These are phyloP conservation scores for Lepidium sativum DNA, from an alignment of 345 rosid species.

Conservation along the genomic window DNA sequence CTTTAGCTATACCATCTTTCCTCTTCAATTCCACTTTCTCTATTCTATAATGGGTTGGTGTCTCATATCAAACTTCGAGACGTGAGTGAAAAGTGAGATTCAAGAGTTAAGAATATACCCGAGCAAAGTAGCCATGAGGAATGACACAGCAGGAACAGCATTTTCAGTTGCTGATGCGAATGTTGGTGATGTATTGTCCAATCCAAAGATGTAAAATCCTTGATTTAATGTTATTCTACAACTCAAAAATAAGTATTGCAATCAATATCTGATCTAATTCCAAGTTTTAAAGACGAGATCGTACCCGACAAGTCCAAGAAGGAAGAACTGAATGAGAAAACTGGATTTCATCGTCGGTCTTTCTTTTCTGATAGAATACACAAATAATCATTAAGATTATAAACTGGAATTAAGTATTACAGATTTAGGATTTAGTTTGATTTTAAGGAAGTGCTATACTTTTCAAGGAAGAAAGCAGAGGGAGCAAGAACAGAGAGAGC, in stretches of 20 bases:
- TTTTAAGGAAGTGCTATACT: slow-evolving; percentile 21
- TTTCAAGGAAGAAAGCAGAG: slow-evolving; percentile 54
- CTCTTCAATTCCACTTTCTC: slow-evolving; percentile 43
- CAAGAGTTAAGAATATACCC: slow-evolving; percentile 28
- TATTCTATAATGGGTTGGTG: slow-evolving; percentile 30
- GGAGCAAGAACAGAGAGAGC: slow-evolving; percentile 55
- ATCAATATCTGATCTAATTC: too few relatives aligned
- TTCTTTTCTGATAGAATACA: slow-evolving; percentile 35
- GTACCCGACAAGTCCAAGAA: slow-evolving; percentile 62
- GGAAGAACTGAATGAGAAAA: slow-evolving; percentile 48
- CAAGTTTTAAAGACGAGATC: neutral
- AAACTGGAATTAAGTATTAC: neutral
- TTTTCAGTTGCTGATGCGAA: slow-evolving; percentile 70
- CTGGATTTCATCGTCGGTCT: slow-evolving; percentile 36
- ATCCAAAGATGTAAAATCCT: slow-evolving; percentile 54
- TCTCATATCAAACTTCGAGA: neutral
- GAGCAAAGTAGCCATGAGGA: slow-evolving; percentile 48
- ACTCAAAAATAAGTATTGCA: too few relatives aligned
- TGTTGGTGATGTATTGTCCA: slow-evolving; percentile 59
- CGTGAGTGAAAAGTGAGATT: neutral
- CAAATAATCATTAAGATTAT: neutral
- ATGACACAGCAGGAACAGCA: slow-evolving; percentile 62
- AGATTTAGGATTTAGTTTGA: neutral
- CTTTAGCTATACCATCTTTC: slow-evolving; percentile 55
- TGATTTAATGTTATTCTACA: slow-evolving; percentile 47